These are phyloP conservation scores for Lecanicillium sp. DNA, from an alignment of 2,329 filamentous ascomycete genomes.

Conservation along the genomic window DNA sequence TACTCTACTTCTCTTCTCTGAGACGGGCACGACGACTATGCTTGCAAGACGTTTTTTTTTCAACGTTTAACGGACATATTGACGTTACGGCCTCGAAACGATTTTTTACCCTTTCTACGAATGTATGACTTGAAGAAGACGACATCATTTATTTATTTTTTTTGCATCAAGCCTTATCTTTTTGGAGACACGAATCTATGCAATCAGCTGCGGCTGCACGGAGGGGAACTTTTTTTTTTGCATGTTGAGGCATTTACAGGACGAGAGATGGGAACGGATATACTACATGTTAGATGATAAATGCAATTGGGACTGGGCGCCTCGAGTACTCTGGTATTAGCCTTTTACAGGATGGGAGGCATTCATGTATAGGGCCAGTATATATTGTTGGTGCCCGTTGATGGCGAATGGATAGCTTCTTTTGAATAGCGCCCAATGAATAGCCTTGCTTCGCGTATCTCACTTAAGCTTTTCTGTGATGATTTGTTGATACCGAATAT, in stretches of 20 bases:
- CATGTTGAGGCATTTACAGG: conserved; percentile 12
- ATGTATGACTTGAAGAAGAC: conserved; percentile 38
- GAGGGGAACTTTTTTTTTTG: conserved; percentile 5
- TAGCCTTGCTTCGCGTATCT: too few relatives aligned
- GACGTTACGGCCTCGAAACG: conserved; percentile 31
- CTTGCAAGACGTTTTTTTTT: conserved; percentile 25
- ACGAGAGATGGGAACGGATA: conserved; percentile 7
- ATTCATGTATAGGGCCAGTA: neutral
- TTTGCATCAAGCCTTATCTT: conserved; percentile 20
- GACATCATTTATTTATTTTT: conserved; percentile 9
- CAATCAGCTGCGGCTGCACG: neutral
- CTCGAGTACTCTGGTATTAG: conserved; percentile 1
- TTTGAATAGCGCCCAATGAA: neutral
- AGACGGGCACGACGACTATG: conserved; percentile 27
- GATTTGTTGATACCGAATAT: too few relatives aligned
- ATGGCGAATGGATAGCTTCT: neutral
- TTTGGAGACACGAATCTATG: conserved; percentile 13
- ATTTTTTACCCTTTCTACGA: conserved; percentile 30
- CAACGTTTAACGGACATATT: conserved; percentile 25
- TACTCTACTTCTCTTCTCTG: conserved; percentile 24
- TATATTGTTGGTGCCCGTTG: neutral
- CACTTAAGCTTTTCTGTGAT: too few relatives aligned
- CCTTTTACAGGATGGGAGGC: neutral
- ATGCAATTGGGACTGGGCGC: neutral
- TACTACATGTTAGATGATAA: conserved; percentile 11